Base-by-base conservation (phyloP, 495 filamentous ascomycete species). In the Lasiosphaeris hirsuta region DNA sequence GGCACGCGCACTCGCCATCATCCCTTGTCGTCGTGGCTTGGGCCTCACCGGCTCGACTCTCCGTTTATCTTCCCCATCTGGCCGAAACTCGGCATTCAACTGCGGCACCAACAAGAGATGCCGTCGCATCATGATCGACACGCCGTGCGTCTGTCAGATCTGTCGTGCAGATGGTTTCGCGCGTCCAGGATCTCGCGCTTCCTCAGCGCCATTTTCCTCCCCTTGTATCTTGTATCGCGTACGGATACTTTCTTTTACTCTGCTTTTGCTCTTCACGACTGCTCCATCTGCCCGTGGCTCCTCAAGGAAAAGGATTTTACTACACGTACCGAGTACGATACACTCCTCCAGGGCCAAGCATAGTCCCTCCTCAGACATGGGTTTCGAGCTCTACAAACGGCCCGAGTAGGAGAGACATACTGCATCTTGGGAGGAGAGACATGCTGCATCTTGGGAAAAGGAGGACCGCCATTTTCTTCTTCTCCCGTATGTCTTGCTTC, bases 81-180 rank as follows among this genome's bases (percentile, higher is more conserved):
- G 37, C 40, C 18, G 48, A 39, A 49, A 18, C 45, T 49, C 37
- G 41, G 53, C 30, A 55, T 14, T 44, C 9, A 18, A 49, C 19
- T 47, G 38, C 44, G 43, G 54, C 37, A 50, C 54, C 51, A 50
- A 45, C 37, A 39, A 59, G 54, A 65, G 50, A 55, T 56, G 50
- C 44, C 43, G 63, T 68, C 63, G 65, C 67, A 68, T 69, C 65
- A 49, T 66, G 67, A 69, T 69, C 67, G 67, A 64, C 67, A 43
- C 60, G 63, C 67, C 56, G 57, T 63, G 51, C 63, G 64, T 69
- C 67, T 69, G 67, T 65, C 67, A 68, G 67, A 69, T 69, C 67
- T 69, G 67, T 68, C 63, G 56, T 69, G 65, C 67, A 69, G 60
- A 59, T 59, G 48, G 43, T 44, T 63, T 60, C 44, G 23, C 23